Percentiles rank a stretch among this genome's conserved stretches.
Conservation (phyloP, 768 basidiomycete genomes). For the Dioszegia crocea region DNA sequence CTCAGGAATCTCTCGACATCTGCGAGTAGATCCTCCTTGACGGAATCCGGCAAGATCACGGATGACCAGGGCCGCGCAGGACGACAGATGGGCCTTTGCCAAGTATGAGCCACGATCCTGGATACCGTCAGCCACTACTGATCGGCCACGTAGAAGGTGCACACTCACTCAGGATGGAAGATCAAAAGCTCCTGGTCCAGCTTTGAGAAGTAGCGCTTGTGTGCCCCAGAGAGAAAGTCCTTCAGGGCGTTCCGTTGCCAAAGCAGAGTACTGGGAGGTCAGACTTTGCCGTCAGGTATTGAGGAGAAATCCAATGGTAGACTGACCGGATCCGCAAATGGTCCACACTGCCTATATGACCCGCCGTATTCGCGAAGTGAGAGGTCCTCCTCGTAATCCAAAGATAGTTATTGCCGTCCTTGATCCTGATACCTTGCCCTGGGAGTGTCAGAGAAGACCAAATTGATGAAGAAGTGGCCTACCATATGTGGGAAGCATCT, state of each 20-base stretch:
- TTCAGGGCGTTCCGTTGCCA: slow-evolving; percentile 8
- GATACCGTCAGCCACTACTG: not conserved
- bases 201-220: slow-evolving; percentile 16
- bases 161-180: slow-evolving; percentile 18
- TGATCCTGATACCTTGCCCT: slow-evolving; percentile 16
- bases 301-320: not conserved
- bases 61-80: slow-evolving; percentile 36
- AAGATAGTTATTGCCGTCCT: slow-evolving; percentile 16
- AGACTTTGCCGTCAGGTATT: too few relatives aligned
- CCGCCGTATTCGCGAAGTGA: not conserved
- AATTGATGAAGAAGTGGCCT: not conserved
- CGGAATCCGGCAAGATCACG: slow-evolving; percentile 31
- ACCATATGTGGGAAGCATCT: slow-evolving; percentile 25
- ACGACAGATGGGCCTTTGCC: slow-evolving; percentile 29
- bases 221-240: slow-evolving; percentile 24
- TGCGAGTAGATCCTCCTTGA: slow-evolving; percentile 34
- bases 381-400: slow-evolving; percentile 13
- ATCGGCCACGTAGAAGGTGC: not conserved
- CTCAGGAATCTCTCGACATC: slow-evolving; percentile 40
- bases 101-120: not conserved
- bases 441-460: not conserved
- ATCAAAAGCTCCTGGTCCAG: slow-evolving; percentile 26
- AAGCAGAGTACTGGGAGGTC: not conserved
- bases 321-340: slow-evolving; percentile 10
- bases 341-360: too few relatives aligned